Conservation (phyloP, 2,329 filamentous ascomycete species). For the Zymoseptoria passerinii region DNA sequence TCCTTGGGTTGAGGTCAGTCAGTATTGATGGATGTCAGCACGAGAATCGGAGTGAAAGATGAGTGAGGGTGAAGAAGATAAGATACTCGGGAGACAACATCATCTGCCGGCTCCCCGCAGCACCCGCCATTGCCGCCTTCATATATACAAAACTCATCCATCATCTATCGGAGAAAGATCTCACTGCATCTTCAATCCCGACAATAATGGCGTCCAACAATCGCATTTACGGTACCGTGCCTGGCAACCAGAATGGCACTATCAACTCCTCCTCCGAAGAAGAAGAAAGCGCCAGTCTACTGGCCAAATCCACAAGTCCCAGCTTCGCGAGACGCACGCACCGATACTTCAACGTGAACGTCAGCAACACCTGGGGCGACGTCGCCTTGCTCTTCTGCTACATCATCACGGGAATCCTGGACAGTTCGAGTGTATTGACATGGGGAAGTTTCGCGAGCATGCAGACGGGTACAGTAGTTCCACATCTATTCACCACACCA, state of each 20-base stretch:
- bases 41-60: too few species aligned
- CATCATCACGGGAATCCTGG: slow-evolving; percentile 66
- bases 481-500: background rate
- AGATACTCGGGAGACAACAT: background rate
- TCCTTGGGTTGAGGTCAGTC: too few species aligned
- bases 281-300: background rate
- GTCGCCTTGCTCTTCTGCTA: slow-evolving; percentile 63
- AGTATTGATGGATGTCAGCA: too few species aligned
- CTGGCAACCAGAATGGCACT: background rate
- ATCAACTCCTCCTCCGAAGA: background rate
- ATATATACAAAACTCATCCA: background rate
- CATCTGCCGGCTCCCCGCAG: background rate
- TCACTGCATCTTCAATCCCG: background rate
- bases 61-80: too few species aligned
- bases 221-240: background rate
- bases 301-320: background rate
- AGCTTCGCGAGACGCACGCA: slow-evolving; percentile 6
- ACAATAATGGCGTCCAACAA: background rate
- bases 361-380: slow-evolving; percentile 58
- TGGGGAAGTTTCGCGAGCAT: slow-evolving; percentile 78
- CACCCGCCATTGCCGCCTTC: background rate
- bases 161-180: background rate
- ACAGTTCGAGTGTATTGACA: slow-evolving; percentile 66
- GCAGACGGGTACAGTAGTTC: slow-evolving; percentile 61
- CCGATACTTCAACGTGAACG: slow-evolving; percentile 37